Conservation (phyloP, 2,329 filamentous ascomycete species). For the Penicillium corylophilum region DNA sequence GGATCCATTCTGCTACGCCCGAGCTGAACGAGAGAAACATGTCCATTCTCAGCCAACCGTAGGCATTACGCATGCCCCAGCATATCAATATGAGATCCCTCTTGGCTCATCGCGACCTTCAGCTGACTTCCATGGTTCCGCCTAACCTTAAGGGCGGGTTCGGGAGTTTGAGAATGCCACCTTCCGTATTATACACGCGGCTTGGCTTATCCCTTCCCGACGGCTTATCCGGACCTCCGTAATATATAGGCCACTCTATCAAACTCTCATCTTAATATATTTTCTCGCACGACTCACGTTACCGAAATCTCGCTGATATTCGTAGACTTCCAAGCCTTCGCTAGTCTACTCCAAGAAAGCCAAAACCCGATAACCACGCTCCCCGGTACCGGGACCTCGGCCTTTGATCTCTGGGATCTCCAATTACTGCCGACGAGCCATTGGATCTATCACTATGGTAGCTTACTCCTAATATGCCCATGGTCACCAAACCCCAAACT, state of each 20-base stretch:
- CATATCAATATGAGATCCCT: background rate
- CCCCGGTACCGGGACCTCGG: background rate
- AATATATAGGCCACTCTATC: background rate
- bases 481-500: background rate
- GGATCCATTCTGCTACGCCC: background rate
- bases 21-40: slow-evolving; percentile 3
- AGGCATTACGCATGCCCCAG: background rate
- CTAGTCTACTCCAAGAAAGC: background rate
- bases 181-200: background rate
- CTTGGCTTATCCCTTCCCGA: too few relatives aligned
- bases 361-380: too few relatives aligned
- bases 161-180: slow-evolving; percentile 6
- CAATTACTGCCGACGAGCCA: background rate
- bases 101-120: background rate
- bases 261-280: background rate
- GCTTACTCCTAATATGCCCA: background rate
- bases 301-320: background rate
- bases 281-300: background rate
- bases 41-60: background rate
- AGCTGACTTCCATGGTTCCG: background rate
- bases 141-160: background rate
- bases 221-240: background rate
- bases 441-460: background rate
- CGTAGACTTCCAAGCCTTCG: background rate
- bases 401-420: background rate